phyloP scores from a whole-genome alignment of 2,329 filamentous ascomycete species.

The Phaeosphaeria sp. region DNA sequence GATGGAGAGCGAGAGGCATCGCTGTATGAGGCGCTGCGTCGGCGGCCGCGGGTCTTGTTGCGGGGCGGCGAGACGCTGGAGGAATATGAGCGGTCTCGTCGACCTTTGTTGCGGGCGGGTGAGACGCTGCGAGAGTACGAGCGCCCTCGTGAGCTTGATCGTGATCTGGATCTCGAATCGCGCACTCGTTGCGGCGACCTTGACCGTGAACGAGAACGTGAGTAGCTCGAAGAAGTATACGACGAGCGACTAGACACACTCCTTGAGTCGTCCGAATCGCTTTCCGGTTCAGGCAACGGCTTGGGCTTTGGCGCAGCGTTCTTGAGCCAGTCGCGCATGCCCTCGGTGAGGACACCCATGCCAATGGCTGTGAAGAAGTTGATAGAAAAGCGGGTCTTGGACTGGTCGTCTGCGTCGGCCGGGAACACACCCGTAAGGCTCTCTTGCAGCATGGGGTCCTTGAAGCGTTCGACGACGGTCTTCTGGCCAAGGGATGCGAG shows the following conservation, averaged over 20 bases:
- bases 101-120: conserved; percentile 15
- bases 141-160: conserved; percentile 36
- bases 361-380: conserved; percentile 99
- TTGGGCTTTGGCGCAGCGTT: conserved; percentile 83
- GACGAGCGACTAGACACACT: conserved; percentile 44
- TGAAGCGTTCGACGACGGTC: conserved; percentile 78
- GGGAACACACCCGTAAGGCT: conserved; percentile 89
- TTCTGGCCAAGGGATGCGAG: conserved; percentile 85
- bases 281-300: conserved; percentile 54
- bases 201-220: conserved; percentile 27
- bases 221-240: conserved; percentile 39
- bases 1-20: conserved; percentile 25
- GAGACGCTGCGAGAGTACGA: conserved; percentile 37
- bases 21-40: conserved; percentile 24
- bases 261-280: conserved; percentile 41
- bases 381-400: conserved; percentile 95
- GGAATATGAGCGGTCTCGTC: conserved; percentile 24
- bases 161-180: conserved; percentile 35
- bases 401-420: conserved; percentile 76
- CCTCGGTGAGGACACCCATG: conserved; percentile 92
- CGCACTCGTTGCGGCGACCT: conserved; percentile 23
- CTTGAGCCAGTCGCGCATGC: conserved; percentile 89
- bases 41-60: conserved; percentile 28
- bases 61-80: conserved; percentile 36
- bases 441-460: conserved; percentile 74